Evolutionary conservation across 2,329 filamentous ascomycete species (phyloP).

Genomic region (Colletotrichum australisinense): DNA sequence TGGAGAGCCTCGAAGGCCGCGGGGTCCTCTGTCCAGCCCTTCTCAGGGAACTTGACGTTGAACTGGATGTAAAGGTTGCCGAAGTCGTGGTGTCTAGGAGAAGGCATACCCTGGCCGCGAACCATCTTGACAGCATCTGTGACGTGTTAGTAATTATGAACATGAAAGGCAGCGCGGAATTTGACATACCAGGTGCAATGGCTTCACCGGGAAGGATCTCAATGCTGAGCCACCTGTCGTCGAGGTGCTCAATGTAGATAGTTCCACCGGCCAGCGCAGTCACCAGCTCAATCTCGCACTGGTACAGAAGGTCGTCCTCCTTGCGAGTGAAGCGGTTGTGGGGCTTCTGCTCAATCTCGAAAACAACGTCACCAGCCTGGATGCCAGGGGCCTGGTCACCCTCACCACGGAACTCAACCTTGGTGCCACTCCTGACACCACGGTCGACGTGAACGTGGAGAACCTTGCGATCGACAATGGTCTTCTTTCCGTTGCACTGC

Average conservation of each 20-base stretch:
- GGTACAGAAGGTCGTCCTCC: conserved; percentile 95
- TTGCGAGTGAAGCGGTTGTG: conserved; percentile 94
- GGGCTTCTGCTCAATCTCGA: conserved; percentile 99
- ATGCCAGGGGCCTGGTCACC: conserved; percentile 96
- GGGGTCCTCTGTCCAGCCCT: conserved; percentile 73
- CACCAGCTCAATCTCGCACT: conserved; percentile 94
- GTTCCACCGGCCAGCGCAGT: conserved; percentile 93
- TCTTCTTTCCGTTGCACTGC: conserved; percentile 97
- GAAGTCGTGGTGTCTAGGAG: conserved; percentile 91
- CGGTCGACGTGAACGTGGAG: conserved; percentile 97
- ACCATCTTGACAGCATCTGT: conserved; percentile 92
- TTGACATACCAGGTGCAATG: conserved; percentile 84
- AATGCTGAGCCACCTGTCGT: conserved; percentile 95
- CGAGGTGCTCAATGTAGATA: conserved; percentile 94
- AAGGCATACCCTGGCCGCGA: conserved; percentile 97
- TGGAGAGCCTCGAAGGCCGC: conserved; percentile 84
- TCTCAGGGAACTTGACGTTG: conserved; percentile 94
- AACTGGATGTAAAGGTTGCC: conserved; percentile 99
- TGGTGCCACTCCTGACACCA: conserved; percentile 92
- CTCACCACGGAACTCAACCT: conserved; percentile 96
- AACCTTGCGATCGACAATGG: conserved; percentile 95
- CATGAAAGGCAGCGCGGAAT: conserved; percentile 12
- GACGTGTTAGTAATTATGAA: neutral
- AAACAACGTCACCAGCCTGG: conserved; percentile 94
- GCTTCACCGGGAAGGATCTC: conserved; percentile 95